Percentiles rank a stretch among this genome's conserved stretches.
Evolutionary conservation across 1,139 yeast genomes (phyloP).

Genomic region (Blastobotrys capitulatus): DNA sequence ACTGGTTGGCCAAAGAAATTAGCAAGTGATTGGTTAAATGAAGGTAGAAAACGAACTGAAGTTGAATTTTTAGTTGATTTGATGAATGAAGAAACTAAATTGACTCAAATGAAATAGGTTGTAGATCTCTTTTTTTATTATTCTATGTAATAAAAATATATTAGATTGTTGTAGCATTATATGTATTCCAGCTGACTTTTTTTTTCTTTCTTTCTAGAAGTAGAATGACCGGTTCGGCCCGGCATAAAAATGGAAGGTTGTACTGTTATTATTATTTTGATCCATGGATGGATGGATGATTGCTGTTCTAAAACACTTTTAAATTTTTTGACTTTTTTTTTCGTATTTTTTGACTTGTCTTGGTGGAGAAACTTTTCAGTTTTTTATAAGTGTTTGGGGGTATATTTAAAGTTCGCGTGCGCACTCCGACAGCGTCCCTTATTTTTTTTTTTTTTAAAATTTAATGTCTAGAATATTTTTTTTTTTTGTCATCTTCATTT

Average conservation of each 20-base stretch:
- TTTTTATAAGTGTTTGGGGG: background rate
- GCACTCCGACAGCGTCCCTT: background rate
- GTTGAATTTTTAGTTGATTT: conserved; percentile 70
- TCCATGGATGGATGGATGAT: no score
- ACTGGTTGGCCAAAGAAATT: conserved; percentile 92
- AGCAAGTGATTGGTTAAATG: conserved; percentile 86
- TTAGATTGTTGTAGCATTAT: no score
- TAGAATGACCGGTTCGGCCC: no score
- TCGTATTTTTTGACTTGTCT: no score
- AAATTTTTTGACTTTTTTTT: no score
- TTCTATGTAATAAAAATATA: no score
- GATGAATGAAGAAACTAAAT: conserved; percentile 48
- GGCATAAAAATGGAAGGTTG: no score
- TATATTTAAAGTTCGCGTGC: background rate
- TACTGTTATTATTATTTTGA: no score
- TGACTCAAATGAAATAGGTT: conserved; percentile 8
- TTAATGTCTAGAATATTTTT: background rate
- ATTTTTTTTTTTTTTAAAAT: background rate
- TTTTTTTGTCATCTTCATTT: background rate
- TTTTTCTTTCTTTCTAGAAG: no score
- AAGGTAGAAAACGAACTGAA: conserved; percentile 86
- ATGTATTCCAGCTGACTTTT: no score
- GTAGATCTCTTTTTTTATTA: background rate
- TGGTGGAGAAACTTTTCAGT: no score
- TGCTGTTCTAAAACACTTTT: no score